Evolutionary conservation across 2,329 filamentous ascomycete species (phyloP), one percentile per base, ranked within the genome.

Genomic region (Diplodia mutila): DNA sequence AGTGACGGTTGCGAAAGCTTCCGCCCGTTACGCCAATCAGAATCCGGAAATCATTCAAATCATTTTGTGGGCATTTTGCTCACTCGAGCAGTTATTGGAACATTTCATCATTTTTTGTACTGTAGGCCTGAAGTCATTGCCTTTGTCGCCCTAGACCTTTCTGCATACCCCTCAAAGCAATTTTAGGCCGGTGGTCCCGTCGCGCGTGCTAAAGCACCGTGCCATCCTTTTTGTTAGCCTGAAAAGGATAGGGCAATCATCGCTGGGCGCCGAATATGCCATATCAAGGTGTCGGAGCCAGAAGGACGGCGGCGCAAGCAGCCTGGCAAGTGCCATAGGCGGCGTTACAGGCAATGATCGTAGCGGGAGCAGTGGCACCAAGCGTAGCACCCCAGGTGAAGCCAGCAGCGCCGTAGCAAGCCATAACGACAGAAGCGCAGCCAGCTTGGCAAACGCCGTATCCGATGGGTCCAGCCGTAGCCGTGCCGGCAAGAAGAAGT

Each of bases 401-500:
- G 0, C 83, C 83, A 0, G 78, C 82, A 6, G 79, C 83, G 1
- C 72, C 34, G 61, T 85, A 85, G 69, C 83, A 85, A 0, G 82
- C 80, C 71, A 78, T 80, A 0, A 83, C 83, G 0, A 85, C 72
- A 0, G 69, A 69, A 0, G 82, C 72, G 39, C 84, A 85, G 4
- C 83, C 83, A 0, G 79, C 78, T 72, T 86, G 83, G 54, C 83
- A 85, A 3, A 81, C 59, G 0, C 79, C 82, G 68, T 85, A 85
- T 9, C 72, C 76, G 1, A 71, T 32, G 0, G 78, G 79, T 0
- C 80, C 80, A 8, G 76, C 77, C 1, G 65, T 52, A 37, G 67
- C 67, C 11, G 39, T 52, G 16, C 37, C 7, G 21, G 18, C 32
- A 1, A 65, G 4, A 4, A 39, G 1, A 27, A 66, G 49, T 6